A percentile compares a stretch with the other conserved stretches of the same genome.
Conservation (phyloP, 495 filamentous ascomycete genomes). For the Neurospora sp. region DNA sequence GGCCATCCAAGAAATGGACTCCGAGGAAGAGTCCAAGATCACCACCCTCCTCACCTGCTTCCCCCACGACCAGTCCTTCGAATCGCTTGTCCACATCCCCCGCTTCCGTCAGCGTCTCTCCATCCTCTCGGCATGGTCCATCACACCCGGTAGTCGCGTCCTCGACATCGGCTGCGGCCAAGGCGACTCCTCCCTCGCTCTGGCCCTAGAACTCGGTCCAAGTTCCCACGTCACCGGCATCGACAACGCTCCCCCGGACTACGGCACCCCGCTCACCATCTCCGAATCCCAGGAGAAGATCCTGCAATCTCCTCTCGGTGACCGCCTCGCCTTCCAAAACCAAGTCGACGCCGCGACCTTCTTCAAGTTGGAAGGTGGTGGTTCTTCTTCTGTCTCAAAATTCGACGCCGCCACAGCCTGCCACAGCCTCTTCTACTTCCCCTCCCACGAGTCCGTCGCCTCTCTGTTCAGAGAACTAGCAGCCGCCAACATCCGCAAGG, state of each 20-base stretch:
- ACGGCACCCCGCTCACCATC: constrained; percentile 32
- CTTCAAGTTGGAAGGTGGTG: neutral
- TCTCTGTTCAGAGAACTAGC: constrained; percentile 24
- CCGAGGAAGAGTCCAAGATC: neutral
- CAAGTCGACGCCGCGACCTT: constrained; percentile 24
- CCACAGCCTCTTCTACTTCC: constrained; percentile 44
- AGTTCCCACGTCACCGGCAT: constrained; percentile 35
- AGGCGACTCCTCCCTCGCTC: constrained; percentile 37
- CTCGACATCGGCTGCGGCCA: constrained; percentile 49
- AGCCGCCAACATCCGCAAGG: constrained; percentile 16
- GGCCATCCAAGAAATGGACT: neutral
- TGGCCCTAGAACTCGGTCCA: constrained; percentile 36
- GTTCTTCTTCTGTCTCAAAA: too few relatives aligned
- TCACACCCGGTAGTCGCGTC: constrained; percentile 28
- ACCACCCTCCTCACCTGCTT: neutral
- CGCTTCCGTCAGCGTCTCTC: neutral
- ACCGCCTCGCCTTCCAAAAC: constrained; percentile 27
- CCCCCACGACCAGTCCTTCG: neutral
- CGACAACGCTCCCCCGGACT: constrained; percentile 40
- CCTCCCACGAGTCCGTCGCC: constrained; percentile 17
- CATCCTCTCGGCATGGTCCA: constrained; percentile 3
- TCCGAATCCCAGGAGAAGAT: constrained; percentile 24
- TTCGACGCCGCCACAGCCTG: neutral
- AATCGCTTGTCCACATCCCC: neutral
- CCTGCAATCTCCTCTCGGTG: constrained; percentile 19